Evolutionary conservation across 2,329 filamentous ascomycete species (phyloP), one percentile per base, ranked within the genome.

Genomic region (Alternaria brassicicola): DNA sequence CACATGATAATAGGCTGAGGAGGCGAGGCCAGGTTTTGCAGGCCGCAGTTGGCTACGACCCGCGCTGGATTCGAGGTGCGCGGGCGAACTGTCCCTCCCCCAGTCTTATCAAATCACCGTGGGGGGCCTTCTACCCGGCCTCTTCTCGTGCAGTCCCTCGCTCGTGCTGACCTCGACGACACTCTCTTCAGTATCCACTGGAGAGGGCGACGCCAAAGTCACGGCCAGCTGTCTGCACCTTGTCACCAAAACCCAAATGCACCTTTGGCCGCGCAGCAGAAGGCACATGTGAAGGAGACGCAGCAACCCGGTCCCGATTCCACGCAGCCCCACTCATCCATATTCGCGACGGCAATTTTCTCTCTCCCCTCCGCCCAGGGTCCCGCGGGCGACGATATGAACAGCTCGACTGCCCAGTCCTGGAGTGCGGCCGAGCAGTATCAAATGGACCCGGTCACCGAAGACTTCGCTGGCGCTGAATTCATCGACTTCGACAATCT

Each of bases 381-480:
- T 51, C 53, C 56, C 62, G 61, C 60, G 45, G 45, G 59, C 64
- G 52, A 67, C 62, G 67, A 62, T 50, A 78, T 77, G 75, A 67
- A 76, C 69, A 67, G 68, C 62, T 61, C 67, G 33, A 66, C 62
- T 46, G 59, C 65, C 30, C 66, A 73, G 61, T 60, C 76, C 62
- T 82, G 80, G 80, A 73, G 68, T 58, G 65, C 67, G 33, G 66
- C 67, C 31, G 78, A 79, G 57, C 74, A 74, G 23, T 74, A 79
- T 59, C 65, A 73, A 58, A 79, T 81, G 78, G 76, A 76, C 59
- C 66, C 74, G 35, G 68, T 76, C 33, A 72, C 78, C 28, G 74
- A 81, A 35, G 78, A 81, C 59, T 78, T 82, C 52, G 74, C 71
- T 56, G 78, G 76, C 57, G 72, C 82, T 43, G 77, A 82, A 65